Percentiles rank a stretch among this genome's conserved stretches.
Conservation (phyloP, 2,329 filamentous ascomycete genomes). For the Lasiodiplodia sp. region DNA sequence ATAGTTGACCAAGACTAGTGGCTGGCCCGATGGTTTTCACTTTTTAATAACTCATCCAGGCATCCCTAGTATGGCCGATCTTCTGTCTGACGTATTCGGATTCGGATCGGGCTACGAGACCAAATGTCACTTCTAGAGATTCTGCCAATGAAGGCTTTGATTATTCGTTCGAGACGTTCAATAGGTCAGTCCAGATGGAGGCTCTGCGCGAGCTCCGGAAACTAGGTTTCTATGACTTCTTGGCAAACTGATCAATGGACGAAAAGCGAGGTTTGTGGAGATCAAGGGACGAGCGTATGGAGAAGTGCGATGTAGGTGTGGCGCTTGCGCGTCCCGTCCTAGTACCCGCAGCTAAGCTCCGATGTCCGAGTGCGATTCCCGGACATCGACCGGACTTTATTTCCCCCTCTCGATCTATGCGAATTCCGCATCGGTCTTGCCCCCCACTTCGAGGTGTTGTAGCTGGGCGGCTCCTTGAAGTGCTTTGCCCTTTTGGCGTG, state of each 20-base stretch:
- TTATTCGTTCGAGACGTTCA: not conserved
- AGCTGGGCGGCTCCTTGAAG: no score
- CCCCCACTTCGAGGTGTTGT: no score
- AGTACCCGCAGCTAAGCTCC: conserved; percentile 5
- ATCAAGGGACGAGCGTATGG: not conserved
- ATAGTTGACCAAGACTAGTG: not conserved
- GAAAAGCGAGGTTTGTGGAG: not conserved
- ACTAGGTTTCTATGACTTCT: not conserved
- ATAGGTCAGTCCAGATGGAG: not conserved
- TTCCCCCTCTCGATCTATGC: not conserved
- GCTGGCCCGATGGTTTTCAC: not conserved
- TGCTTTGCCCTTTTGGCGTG: no score
- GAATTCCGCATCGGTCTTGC: not conserved
- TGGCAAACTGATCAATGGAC: not conserved
- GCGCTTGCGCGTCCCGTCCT: not conserved
- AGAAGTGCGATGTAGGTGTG: conserved; percentile 2
- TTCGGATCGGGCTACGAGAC: not conserved
- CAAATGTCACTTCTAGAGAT: not conserved
- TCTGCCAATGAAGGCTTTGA: not conserved
- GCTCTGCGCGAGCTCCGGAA: not conserved
- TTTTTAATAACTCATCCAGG: not conserved
- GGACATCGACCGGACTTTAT: not conserved
- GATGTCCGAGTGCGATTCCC: not conserved
- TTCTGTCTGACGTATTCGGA: not conserved
- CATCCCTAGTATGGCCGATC: not conserved